A percentile compares a stretch with the other conserved stretches of the same genome.
Evolutionary conservation across 352 stramenopile species (phyloP).

Genomic region (Hyaloperonospora arabidopsidis): DNA sequence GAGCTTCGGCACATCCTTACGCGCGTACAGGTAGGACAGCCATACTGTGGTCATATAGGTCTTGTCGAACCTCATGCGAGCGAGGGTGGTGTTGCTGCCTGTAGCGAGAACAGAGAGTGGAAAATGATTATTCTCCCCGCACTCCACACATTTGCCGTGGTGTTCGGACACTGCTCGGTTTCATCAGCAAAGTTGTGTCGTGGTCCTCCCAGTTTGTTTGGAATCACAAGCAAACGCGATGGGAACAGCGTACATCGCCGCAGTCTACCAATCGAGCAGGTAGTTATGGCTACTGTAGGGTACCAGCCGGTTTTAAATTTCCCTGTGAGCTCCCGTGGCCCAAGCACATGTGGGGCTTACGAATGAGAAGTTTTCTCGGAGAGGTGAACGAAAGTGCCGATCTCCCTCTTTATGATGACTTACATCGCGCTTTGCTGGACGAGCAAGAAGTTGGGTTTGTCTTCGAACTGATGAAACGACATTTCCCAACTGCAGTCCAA

Average conservation of each 20-base stretch:
- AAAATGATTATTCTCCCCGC: slow-evolving; percentile 21
- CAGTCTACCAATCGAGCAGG: slow-evolving; percentile 8
- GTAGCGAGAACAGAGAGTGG: slow-evolving; percentile 9
- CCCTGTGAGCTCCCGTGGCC: slow-evolving; percentile 19
- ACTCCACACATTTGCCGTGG: slow-evolving; percentile 16
- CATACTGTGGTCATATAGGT: slow-evolving; percentile 19
- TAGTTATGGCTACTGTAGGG: slow-evolving; percentile 17
- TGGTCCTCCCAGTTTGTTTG: slow-evolving; percentile 25
- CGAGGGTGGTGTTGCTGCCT: slow-evolving; percentile 2
- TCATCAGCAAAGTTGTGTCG: slow-evolving; percentile 20
- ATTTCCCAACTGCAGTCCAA: no score
- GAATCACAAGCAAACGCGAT: slow-evolving; percentile 8
- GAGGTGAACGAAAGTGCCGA: slow-evolving; percentile 15
- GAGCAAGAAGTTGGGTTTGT: slow-evolving; percentile 21
- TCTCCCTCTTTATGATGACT: slow-evolving; percentile 9
- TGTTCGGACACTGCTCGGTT: slow-evolving; percentile 25
- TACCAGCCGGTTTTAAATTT: slow-evolving; percentile 15
- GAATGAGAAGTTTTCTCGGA: slow-evolving; percentile 11
- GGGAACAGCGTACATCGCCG: slow-evolving; percentile 14
- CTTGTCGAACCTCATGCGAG: slow-evolving; percentile 13
- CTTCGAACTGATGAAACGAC: no score
- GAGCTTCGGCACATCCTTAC: slow-evolving; percentile 18
- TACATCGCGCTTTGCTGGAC: slow-evolving; percentile 1
- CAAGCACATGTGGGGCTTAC: slow-evolving; percentile 13
- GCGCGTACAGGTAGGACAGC: slow-evolving; percentile 17